phyloP scores from a whole-genome alignment of 73 alveolate species.

The Tetrahymena elliotti region DNA sequence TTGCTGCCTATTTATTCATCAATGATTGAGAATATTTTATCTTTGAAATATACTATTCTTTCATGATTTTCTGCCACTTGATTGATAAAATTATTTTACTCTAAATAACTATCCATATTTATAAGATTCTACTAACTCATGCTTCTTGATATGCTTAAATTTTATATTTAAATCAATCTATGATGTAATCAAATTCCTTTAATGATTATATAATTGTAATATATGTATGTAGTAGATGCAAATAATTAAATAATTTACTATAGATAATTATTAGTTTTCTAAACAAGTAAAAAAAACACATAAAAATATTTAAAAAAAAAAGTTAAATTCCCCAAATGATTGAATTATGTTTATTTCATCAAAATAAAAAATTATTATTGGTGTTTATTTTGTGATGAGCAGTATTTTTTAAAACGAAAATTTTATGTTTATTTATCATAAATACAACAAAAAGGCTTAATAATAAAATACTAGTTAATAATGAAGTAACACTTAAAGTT shows the following conservation, averaged over 20 bases:
- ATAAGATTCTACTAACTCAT: neutral
- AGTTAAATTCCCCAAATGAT: neutral
- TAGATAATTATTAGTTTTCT: neutral
- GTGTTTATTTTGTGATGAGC: neutral
- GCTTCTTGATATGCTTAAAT: neutral
- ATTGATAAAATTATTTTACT: neutral
- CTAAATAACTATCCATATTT: neutral
- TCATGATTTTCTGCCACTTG: neutral
- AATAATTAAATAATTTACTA: no score
- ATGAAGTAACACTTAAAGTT: no score
- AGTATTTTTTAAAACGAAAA: no score
- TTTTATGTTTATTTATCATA: no score
- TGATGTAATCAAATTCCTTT: no score
- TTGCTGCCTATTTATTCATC: neutral
- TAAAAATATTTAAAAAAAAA: no score
- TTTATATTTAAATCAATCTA: neutral
- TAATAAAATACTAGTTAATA: neutral
- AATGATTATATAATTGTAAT: neutral
- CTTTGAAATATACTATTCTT: neutral
- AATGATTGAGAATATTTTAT: neutral
- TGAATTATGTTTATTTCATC: neutral
- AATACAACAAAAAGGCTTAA: neutral
- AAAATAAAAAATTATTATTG: neutral
- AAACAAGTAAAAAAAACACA: neutral
- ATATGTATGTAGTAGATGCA: neutral